phyloP scores from a whole-genome alignment of 208 protist species.

The Leptomonas pyrrhocoris region DNA sequence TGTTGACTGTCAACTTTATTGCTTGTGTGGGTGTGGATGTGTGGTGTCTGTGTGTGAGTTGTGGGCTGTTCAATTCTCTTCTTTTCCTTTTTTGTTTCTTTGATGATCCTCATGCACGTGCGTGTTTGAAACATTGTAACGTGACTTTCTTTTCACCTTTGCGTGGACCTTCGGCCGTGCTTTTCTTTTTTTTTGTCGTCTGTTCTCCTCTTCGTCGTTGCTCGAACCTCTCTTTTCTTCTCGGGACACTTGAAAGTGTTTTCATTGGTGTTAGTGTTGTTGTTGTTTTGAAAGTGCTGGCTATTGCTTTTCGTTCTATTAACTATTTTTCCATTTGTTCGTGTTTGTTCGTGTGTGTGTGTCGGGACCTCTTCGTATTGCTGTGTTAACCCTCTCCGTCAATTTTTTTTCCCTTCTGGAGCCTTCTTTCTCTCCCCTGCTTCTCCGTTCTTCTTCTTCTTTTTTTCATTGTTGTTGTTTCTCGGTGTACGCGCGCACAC shows the following conservation, averaged over 20 bases:
- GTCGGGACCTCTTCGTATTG: too few species aligned
- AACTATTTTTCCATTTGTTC: not conserved
- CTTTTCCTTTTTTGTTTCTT: slow-evolving; percentile 4
- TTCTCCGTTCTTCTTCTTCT: not conserved
- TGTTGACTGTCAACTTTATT: too few species aligned
- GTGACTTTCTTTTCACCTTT: not conserved
- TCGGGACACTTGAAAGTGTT: not conserved
- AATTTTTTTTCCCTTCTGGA: not conserved
- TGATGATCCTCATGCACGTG: not conserved
- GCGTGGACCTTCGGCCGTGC: too few species aligned
- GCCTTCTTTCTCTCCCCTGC: too few species aligned
- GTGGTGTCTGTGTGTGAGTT: too few species aligned
- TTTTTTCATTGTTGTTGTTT: not conserved
- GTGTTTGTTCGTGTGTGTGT: too few species aligned
- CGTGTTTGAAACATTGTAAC: not conserved
- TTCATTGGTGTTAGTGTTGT: not conserved
- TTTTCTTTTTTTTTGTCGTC: not conserved
- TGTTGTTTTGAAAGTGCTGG: not conserved
- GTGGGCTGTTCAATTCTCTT: too few species aligned
- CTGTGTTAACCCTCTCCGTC: not conserved
- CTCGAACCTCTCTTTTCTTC: not conserved
- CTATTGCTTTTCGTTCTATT: not conserved
- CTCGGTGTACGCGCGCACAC: too few species aligned
- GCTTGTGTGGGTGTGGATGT: too few species aligned
- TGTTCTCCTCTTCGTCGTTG: not conserved